Conservation (phyloP, 345 rosid species). For the Lepidium sativum region DNA sequence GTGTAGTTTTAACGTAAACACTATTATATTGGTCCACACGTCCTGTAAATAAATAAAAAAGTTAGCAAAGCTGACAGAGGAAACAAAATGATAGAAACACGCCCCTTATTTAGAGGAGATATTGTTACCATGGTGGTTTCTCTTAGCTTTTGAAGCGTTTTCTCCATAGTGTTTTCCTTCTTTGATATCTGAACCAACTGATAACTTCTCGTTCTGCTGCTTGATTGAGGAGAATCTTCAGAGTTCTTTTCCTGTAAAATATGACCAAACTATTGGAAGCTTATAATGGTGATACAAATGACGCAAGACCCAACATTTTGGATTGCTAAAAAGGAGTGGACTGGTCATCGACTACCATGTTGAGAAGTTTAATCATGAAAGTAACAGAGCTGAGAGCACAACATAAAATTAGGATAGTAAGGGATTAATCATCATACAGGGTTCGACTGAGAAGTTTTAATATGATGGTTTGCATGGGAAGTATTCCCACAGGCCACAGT, state of each 20-base stretch:
- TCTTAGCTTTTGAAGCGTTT: slow-evolving; percentile 71
- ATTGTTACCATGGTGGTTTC: slow-evolving; percentile 71
- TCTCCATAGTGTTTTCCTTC: slow-evolving; percentile 58
- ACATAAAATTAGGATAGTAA: neutral
- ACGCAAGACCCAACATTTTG: neutral
- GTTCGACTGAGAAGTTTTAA: neutral
- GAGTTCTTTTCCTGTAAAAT: slow-evolving; percentile 39
- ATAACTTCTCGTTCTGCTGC: slow-evolving; percentile 27
- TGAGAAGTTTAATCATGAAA: slow-evolving; percentile 10
- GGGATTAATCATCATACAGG: neutral
- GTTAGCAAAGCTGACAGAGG: neutral
- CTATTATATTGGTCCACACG: too few relatives aligned
- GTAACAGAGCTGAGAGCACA: neutral
- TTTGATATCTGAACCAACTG: slow-evolving; percentile 44
- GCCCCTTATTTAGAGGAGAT: neutral
- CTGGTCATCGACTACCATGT: slow-evolving; percentile 5
- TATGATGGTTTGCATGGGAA: neutral
- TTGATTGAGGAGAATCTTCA: slow-evolving; percentile 24
- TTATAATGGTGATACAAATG: neutral
- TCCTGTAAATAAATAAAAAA: slow-evolving; percentile 40
- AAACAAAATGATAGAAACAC: neutral
- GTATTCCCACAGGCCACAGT: neutral
- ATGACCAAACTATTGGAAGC: slow-evolving; percentile 7
- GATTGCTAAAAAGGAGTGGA: neutral
- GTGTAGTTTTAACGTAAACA: too few relatives aligned